Percentiles rank a stretch among this genome's conserved stretches.
Conservation (phyloP, 139 green algal species). For the Edaphochlamys debaryana region DNA sequence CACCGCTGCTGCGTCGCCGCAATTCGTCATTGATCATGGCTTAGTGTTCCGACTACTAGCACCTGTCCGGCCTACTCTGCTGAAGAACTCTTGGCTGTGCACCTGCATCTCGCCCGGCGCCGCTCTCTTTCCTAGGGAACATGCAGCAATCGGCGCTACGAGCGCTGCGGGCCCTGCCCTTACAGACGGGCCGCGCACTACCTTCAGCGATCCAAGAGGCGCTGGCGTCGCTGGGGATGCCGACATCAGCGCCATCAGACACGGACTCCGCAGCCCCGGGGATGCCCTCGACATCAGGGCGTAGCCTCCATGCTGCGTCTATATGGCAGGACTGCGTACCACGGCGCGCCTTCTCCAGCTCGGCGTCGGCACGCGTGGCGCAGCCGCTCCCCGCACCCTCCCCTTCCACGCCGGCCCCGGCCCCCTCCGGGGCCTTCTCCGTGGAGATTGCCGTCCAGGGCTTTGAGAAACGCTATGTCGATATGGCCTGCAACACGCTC, state of each 20-base stretch:
- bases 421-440: neutral
- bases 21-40: too few relatives aligned
- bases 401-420: neutral
- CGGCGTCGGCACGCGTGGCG: neutral
- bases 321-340: too few relatives aligned
- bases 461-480: slow-evolving; percentile 56
- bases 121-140: too few relatives aligned
- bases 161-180: neutral
- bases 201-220: neutral
- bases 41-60: too few relatives aligned
- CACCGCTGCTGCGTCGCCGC: too few relatives aligned
- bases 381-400: neutral
- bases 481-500: slow-evolving; percentile 46
- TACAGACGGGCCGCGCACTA: neutral
- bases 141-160: slow-evolving; percentile 30
- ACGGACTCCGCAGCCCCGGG: too few relatives aligned
- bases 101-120: too few relatives aligned
- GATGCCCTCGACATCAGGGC: too few relatives aligned
- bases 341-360: neutral
- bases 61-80: too few relatives aligned
- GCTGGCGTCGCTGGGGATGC: neutral
- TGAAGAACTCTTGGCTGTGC: too few relatives aligned
- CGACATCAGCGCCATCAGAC: too few relatives aligned
- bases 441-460: slow-evolving; percentile 40
- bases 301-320: too few relatives aligned